These are phyloP conservation scores for Camellia lanceoleosa DNA, from an alignment of 148 eudicot species.

Conservation along the genomic window DNA sequence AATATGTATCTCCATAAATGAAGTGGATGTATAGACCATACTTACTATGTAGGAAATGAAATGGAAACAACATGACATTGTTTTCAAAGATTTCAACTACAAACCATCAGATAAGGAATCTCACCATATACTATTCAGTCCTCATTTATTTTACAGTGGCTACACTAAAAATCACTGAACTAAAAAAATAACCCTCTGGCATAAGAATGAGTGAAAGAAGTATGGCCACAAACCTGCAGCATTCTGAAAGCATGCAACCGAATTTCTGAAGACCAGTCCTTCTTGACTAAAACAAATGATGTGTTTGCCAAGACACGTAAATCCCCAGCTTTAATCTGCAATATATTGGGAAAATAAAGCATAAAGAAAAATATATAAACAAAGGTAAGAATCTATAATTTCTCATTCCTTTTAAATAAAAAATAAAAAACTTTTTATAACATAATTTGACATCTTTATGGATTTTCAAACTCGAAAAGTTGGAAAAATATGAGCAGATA, in stretches of 20 bases:
- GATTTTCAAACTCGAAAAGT: neutral
- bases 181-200: neutral
- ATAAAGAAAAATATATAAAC: neutral
- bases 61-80: neutral
- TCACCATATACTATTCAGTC: neutral
- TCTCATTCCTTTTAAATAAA: neutral
- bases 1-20: neutral
- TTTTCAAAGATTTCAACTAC: neutral
- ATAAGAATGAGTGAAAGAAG: neutral
- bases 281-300: conserved; percentile 76
- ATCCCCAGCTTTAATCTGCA: conserved; percentile 91
- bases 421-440: neutral
- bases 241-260: conserved; percentile 90
- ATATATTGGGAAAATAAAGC: neutral
- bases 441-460: neutral
- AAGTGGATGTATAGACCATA: neutral
- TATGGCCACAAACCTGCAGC: conserved; percentile 64
- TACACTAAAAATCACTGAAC: neutral
- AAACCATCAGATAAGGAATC: neutral
- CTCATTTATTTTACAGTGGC: neutral
- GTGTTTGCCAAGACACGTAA: conserved; percentile 73
- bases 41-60: neutral
- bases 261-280: conserved; percentile 89
- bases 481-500: neutral
- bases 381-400: neutral